Evolutionary conservation across 2,329 filamentous ascomycete genomes (phyloP).

Genomic region (Trichocomaceae sp.): DNA sequence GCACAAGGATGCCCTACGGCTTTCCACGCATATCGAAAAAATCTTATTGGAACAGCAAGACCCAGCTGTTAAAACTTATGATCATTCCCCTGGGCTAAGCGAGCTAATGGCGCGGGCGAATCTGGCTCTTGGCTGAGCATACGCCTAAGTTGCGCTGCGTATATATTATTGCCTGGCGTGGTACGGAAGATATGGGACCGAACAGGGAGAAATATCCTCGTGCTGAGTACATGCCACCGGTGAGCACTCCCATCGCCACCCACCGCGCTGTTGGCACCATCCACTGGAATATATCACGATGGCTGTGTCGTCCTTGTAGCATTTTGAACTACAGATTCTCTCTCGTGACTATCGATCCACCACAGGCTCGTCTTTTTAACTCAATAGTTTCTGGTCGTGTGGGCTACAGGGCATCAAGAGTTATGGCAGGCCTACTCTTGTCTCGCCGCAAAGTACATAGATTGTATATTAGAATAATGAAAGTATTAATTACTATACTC

Average conservation of each 20-base stretch:
- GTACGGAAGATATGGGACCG: background rate
- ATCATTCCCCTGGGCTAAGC: slow-evolving; percentile 19
- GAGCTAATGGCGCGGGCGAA: slow-evolving; percentile 22
- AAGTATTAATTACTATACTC: no score
- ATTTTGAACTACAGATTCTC: background rate
- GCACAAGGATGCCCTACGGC: slow-evolving; percentile 22
- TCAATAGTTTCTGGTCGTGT: no score
- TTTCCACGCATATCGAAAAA: slow-evolving; percentile 27
- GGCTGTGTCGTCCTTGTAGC: background rate
- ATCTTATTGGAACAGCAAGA: slow-evolving; percentile 22
- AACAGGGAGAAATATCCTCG: background rate
- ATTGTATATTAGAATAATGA: background rate
- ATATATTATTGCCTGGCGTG: background rate
- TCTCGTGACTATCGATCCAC: background rate
- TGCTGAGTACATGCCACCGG: background rate
- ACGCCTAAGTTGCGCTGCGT: background rate
- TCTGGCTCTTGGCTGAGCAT: slow-evolving; percentile 17
- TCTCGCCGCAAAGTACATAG: background rate
- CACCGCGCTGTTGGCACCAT: background rate
- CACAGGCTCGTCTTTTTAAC: background rate
- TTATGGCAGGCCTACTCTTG: background rate
- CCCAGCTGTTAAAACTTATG: slow-evolving; percentile 13
- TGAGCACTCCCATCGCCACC: no score
- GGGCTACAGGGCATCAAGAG: background rate
- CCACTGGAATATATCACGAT: background rate